Evolutionary conservation across 495 filamentous ascomycete species (phyloP).

Genomic region (Endocarpon pusillum): DNA sequence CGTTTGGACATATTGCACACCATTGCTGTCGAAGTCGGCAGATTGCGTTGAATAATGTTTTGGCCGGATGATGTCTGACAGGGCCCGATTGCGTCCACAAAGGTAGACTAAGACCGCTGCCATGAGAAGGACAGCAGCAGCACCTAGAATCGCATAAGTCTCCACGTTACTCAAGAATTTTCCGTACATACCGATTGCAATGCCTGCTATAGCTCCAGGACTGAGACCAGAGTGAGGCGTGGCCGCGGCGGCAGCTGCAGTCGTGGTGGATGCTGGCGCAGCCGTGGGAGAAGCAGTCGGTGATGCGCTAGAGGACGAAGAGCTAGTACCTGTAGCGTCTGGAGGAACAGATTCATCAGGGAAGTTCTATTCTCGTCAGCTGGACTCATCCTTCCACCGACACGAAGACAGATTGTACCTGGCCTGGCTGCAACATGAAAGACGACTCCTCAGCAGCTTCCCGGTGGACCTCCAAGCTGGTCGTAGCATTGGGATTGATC

Average conservation of each 20-base stretch:
- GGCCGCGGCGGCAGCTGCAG: background rate
- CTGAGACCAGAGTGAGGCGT: constrained; percentile 9
- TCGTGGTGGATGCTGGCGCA: constrained; percentile 1
- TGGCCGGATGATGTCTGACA: too few species aligned
- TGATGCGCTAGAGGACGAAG: constrained; percentile 2
- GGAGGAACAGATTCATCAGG: background rate
- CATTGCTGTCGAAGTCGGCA: too few species aligned
- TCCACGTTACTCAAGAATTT: too few species aligned
- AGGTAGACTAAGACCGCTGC: background rate
- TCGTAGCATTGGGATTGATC: constrained; percentile 24
- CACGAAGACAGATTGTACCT: too few species aligned
- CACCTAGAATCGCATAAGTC: too few species aligned
- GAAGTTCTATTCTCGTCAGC: too few species aligned
- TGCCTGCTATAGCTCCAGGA: constrained; percentile 29
- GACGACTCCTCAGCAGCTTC: constrained; percentile 12
- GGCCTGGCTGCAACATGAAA: constrained; percentile 21
- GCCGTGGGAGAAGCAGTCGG: background rate
- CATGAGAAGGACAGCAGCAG: background rate
- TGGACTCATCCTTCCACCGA: too few species aligned
- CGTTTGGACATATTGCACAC: too few species aligned
- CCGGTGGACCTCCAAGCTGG: constrained; percentile 16
- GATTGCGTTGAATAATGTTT: too few species aligned
- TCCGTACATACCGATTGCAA: constrained; percentile 31
- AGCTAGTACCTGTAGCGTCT: constrained; percentile 1
- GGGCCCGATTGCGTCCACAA: constrained; percentile 1